Base-by-base conservation (phyloP, 2,329 filamentous ascomycete genomes). In the Colletotrichum sp. region DNA sequence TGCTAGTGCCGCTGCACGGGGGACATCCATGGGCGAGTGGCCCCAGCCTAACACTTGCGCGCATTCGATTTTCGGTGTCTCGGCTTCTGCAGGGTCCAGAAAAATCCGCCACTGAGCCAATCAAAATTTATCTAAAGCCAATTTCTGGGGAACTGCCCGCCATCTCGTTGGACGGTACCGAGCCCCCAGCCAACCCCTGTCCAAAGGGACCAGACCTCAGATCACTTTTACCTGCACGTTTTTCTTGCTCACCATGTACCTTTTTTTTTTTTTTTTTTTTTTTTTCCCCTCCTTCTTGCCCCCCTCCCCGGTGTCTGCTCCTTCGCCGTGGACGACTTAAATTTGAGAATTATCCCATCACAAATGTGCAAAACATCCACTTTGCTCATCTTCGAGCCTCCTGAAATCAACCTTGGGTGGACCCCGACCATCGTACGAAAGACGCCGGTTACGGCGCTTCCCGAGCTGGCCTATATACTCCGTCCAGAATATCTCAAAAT, bases 61-160 rank as follows among this genome's bases (percentile, higher is more conserved):
- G 26, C 55, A 44, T 62, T 68, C 49, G 66, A 49, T 69, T 69
- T 62, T 69, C 67, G 67, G 67, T 24, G 67, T 69, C 67, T 69
- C 67, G 67, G 67, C 67, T 69, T 69, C 67, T 69, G 67, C 34
- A 60, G 52, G 24, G 34, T 30, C 55, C 34, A 49, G 18, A 24
- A 49, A 49, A 67, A 32, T 32, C 10, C 34, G 26, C 26, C n/a
- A 52, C 21, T 16, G 9, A 4, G 10, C 73, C 73, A 76, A 76
- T 76, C 63, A 73, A 5, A 21, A 13, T 12, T 18, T 12, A 15
- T 5, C 34, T 18, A 26, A 62, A 68, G 64, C 39, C 73, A 64
- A 73, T 68, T 49, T 63, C 62, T 52, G 52, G 60, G 34, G 68
- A 71, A 71, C 52, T 55, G 49, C n/a, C 67, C 12, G 26, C 32